Base-by-base conservation (phyloP, 2,329 filamentous ascomycete genomes). In the Epichloe gansuensis region DNA sequence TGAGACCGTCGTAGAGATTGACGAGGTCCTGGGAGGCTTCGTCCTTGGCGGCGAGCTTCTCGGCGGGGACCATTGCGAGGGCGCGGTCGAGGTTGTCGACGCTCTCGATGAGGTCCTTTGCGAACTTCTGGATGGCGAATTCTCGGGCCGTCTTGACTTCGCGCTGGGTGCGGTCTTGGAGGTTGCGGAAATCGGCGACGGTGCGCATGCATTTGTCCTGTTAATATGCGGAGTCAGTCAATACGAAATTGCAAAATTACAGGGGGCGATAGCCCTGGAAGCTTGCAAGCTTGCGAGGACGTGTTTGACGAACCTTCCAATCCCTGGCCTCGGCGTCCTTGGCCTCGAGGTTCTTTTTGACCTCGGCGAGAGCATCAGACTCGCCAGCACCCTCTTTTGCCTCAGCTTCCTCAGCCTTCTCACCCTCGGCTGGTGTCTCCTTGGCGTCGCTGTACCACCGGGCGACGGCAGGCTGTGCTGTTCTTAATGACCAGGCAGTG, bases 61-160 rank as follows among this genome's bases (percentile, higher is more conserved):
- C 84, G 55, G 78, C 67, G 21, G 88, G 83, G 12, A 95, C 91
- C 63, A 84, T 89, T 57, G 75, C 70, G 44, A 98, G 81, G 44
- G 93, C 93, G 60, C 91, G 91, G 72, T 98, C 93, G 58, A 98
- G 83, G 78, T 97, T 98, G 74, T 98, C 93, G 64, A 98, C 84
- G 65, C 82, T 89, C 69, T 98, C 93, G 61, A 97, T 82, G 46
- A 98, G 83, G 72, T 98, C 93, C 70, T 89, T 86, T 65, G 91
- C 89, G 72, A 98, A 97, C 61, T 85, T 89, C 68, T 95, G 89
- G 64, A 98, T 93, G 64, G 91, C 93, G 63, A 95, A 98, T 72
- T 95, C 88, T 62, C 85, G 85, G 21, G 91, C 88, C 21, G 80
- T 73, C 71, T 93, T 88, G 68, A 94, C 85, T 61, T 98, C 93